Evolutionary conservation across 1,284 basidiomycete species (phyloP).

Genomic region (Laetiporus sulphureus): DNA sequence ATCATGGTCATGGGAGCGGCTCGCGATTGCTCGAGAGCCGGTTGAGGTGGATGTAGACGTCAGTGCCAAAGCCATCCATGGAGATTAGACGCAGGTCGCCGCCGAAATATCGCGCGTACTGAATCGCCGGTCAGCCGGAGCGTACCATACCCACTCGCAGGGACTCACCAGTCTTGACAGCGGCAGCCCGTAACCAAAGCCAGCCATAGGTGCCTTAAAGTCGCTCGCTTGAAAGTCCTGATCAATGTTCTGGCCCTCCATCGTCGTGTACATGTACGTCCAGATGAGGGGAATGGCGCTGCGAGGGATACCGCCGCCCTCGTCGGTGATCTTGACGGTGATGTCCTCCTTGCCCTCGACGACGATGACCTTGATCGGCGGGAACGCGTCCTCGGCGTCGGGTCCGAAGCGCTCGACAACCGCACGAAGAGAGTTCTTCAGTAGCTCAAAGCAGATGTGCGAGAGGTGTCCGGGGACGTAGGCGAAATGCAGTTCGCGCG

Average conservation of each 20-base stretch:
- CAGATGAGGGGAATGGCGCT: conserved; percentile 94
- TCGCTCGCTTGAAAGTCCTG: conserved; percentile 87
- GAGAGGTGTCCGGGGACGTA: conserved; percentile 96
- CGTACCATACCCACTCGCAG: not conserved
- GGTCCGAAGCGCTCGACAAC: conserved; percentile 92
- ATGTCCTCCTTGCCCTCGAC: conserved; percentile 95
- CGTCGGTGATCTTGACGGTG: conserved; percentile 96
- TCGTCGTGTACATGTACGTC: conserved; percentile 99
- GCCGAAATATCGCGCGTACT: conserved; percentile 96
- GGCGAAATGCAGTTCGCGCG: conserved; percentile 81
- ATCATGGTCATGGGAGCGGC: conserved; percentile 47
- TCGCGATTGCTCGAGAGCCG: conserved; percentile 78
- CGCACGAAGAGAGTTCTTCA: conserved; percentile 97
- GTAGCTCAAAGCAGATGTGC: conserved; percentile 97
- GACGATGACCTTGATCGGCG: conserved; percentile 95
- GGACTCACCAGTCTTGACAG: conserved; percentile 76
- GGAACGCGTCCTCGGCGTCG: conserved; percentile 77
- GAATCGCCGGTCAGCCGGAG: conserved; percentile 12
- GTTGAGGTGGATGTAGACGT: conserved; percentile 89
- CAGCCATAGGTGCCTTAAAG: conserved; percentile 98
- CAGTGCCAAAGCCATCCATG: conserved; percentile 95
- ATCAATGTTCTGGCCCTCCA: conserved; percentile 85
- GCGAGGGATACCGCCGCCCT: conserved; percentile 93
- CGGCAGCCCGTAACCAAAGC: conserved; percentile 93
- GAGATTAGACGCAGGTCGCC: conserved; percentile 95